Conservation (phyloP, 768 basidiomycete genomes). For the Leccinum boreale region DNA sequence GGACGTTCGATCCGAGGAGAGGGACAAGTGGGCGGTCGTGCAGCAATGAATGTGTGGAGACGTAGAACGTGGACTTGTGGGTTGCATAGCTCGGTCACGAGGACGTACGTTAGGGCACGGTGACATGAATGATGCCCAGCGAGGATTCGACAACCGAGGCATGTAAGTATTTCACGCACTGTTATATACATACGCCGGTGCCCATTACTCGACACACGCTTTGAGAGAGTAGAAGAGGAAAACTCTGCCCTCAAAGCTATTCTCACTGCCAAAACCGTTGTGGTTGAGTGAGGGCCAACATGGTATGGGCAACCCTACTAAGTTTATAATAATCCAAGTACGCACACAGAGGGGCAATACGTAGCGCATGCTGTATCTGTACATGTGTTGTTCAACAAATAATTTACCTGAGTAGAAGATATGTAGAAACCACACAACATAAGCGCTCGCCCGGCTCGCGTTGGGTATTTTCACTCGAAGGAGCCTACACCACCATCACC, state of each 20-base stretch:
- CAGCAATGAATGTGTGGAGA: constrained; percentile 20
- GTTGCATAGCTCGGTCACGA: not conserved
- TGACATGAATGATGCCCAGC: not conserved
- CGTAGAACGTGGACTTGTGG: not conserved
- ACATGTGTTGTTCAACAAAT: no score
- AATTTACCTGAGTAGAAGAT: no score
- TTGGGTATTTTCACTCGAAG: not conserved
- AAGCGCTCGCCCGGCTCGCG: not conserved
- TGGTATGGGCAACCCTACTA: not conserved
- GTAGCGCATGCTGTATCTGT: no score
- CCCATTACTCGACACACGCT: no score
- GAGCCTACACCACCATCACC: not conserved
- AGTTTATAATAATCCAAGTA: not conserved
- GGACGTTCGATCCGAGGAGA: constrained; percentile 39
- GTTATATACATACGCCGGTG: not conserved
- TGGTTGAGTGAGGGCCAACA: not conserved
- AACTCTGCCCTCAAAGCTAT: not conserved
- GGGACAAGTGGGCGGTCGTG: constrained; percentile 27
- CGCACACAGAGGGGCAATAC: not conserved
- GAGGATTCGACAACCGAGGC: not conserved
- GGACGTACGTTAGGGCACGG: not conserved
- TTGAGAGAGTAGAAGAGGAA: not conserved
- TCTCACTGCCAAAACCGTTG: not conserved
- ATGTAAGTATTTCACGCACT: not conserved
- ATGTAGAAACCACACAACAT: no score